Evolutionary conservation across 2,329 filamentous ascomycete genomes (phyloP), one percentile per base, ranked within the genome.

Genomic region (Colletotrichum filicis): DNA sequence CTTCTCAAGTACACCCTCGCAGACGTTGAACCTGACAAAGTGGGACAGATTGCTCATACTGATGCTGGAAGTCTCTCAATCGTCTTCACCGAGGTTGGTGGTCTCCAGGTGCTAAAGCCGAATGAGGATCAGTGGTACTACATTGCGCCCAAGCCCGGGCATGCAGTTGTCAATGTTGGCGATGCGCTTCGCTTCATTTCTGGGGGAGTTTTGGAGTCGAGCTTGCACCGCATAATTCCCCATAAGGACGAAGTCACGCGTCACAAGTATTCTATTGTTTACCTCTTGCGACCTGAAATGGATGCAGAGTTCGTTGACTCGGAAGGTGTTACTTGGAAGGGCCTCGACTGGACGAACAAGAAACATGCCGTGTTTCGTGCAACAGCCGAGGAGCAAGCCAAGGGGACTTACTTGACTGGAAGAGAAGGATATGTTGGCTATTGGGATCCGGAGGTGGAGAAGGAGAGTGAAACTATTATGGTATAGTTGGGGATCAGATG

Each of bases 331-430:
- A 55, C 68, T 26, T 71, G 75, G 24, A 74, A 66, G 16, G 74
- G 75, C 19, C 67, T 76, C n/a, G 75, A 77, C 9, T 77, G 76
- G 75, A 74, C 75, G 37, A 76, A 77, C 55, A 67, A 75, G 63
- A 76, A 77, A 26, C 75, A 77, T 46, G 73, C 75, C 1, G 59
- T 77, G 5, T 77, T 77, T 52, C 66, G 66, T 14, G 66, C 66
- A 8, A 37, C 57, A 9, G 66, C 66, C 8, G 57, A 68, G 28
- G 66, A 68, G 24, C 66, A 68, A 28, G 57, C 66, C 7, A 22
- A 30, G 24, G 66, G 66, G 4, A 68, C 66, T 5, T 68, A 68
- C 42, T 16, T 68, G 58, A 68, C 66, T 14, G 66, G 66, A 1
- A 61, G 66, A 24, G 66, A 68, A n/a, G 66, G 66, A 16, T 68